A percentile compares a stretch with the other conserved stretches of the same genome.
Evolutionary conservation across 371 early-diverging fungal species (phyloP).

Genomic region (Syncephalastrum sp.): DNA sequence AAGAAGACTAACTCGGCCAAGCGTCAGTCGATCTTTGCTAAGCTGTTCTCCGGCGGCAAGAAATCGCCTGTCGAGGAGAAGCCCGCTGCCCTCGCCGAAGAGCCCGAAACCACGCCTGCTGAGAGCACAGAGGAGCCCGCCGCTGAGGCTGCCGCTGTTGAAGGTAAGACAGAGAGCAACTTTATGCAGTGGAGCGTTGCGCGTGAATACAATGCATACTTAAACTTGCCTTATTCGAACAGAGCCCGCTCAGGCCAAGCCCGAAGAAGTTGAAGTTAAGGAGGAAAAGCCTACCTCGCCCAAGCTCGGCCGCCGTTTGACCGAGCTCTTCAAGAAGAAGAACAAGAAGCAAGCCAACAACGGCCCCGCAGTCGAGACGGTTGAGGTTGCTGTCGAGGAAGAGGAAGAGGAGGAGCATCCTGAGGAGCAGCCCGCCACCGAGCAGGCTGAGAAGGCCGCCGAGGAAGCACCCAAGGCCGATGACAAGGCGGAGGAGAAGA

Average conservation of each 20-base stretch:
- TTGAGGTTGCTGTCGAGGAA: constrained; percentile 1
- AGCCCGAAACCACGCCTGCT: not conserved
- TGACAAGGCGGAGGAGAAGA: constrained; percentile 1
- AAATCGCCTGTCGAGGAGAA: constrained; percentile 7
- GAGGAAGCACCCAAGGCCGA: not conserved
- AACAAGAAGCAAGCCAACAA: constrained; percentile 9
- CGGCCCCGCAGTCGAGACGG: constrained; percentile 6
- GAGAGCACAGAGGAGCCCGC: constrained; percentile 7
- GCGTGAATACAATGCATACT: not conserved
- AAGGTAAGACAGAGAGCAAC: not conserved
- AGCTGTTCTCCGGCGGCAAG: constrained; percentile 12
- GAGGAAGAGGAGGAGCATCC: constrained; percentile 10
- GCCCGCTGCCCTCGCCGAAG: constrained; percentile 16
- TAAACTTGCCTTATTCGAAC: not conserved
- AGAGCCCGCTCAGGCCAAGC: constrained; percentile 20
- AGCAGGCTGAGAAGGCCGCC: not conserved
- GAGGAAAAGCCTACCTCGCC: constrained; percentile 14
- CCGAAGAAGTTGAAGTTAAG: constrained; percentile 40
- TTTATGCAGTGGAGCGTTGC: too few species aligned
- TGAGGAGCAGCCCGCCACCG: constrained; percentile 8
- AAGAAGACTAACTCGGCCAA: not conserved
- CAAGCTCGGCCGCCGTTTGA: constrained; percentile 10
- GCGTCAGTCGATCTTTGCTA: constrained; percentile 12
- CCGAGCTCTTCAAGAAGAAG: constrained; percentile 9
- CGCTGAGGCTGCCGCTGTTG: not conserved